Evolutionary conservation across 345 rosid species (phyloP), one percentile per base, ranked within the genome.

Genomic region (Corchorus capsularis): DNA sequence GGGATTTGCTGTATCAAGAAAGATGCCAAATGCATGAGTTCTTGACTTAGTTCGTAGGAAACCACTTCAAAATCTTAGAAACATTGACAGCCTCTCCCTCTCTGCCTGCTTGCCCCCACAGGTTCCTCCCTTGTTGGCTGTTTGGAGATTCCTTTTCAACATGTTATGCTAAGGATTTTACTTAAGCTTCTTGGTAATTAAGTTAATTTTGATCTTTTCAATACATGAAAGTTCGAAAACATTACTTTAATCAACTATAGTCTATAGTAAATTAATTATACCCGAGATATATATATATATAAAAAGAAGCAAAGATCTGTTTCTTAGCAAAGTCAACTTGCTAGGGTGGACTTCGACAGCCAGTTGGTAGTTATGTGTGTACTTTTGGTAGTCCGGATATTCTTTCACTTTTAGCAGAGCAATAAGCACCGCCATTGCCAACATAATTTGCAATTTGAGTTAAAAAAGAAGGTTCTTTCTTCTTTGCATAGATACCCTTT

Each of bases 1-100:
- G 83, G 83, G 81, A 74, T 66, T 67, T 68, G 83, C 59, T 65
- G 78, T 63, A 56, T 41, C 32, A 50, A 69, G 79, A 19, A 74
- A 83, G 73, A 73, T 55, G 73, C 78, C 78, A 79, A 72, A 43
- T 22, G 71, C 71, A 68, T 19, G 11, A 46, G 63, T 67, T 67
- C 13, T 5, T 19, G 53, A 19, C 53, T 65, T 65, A 10, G 34
- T 45, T 46, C 37, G 13, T 67, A 46, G 35, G 56, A 47, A 43
- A 16, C 32, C 20, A 22, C 6, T 45, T 19, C 27, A 46, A 67
- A 27, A 22, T 19, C 53, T 39, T 10, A 8, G 50, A 64, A 41
- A 39, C 47, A n/a, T 64, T 45, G 70, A 66, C 70, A 66, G 53
- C 54, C 7, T 45, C 70, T 65, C 20, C 43, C 45, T 35, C 66